Evolutionary conservation across 1,139 yeast species (phyloP).

Genomic region (Magnusiomyces suaveolens): DNA sequence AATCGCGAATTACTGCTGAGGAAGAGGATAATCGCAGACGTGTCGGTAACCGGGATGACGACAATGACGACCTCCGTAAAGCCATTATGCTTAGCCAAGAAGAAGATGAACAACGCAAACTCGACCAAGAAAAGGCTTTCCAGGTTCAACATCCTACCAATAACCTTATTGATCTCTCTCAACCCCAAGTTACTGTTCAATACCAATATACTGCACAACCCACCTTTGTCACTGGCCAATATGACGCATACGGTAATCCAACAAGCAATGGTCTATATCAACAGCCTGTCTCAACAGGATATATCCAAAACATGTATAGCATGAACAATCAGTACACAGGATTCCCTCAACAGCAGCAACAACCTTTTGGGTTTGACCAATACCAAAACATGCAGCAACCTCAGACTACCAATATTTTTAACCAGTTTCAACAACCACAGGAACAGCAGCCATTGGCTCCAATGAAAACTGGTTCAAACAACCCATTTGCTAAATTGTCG

Average conservation of each 20-base stretch:
- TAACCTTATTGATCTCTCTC: constrained; percentile 26
- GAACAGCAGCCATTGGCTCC: constrained; percentile 43
- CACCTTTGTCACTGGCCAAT: constrained; percentile 11
- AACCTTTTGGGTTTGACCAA: constrained; percentile 16
- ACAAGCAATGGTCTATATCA: constrained; percentile 31
- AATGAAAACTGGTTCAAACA: constrained; percentile 72
- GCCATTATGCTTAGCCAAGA: constrained; percentile 80
- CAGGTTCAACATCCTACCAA: constrained; percentile 10
- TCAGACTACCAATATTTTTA: constrained; percentile 3
- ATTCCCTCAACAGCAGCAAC: constrained; percentile 31
- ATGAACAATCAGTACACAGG: constrained; percentile 30
- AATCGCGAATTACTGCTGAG: constrained; percentile 73
- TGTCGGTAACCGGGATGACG: constrained; percentile 27
- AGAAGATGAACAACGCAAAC: constrained; percentile 52
- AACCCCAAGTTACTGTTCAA: constrained; percentile 19
- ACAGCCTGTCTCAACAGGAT: constrained; percentile 47
- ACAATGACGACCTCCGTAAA: constrained; percentile 58
- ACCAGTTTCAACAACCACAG: constrained; percentile 27
- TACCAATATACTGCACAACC: constrained; percentile 8
- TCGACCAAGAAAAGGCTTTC: constrained; percentile 25
- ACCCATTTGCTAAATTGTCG: constrained; percentile 65
- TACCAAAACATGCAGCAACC: constrained; percentile 34
- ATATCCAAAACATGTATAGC: constrained; percentile 37
- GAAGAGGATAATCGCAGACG: constrained; percentile 62
- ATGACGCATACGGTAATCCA: constrained; percentile 74